Percentiles rank a stretch among this genome's conserved stretches.
These are phyloP conservation scores for Penstemon eatonii DNA, from an alignment of 257 asterid species.

Conservation along the genomic window DNA sequence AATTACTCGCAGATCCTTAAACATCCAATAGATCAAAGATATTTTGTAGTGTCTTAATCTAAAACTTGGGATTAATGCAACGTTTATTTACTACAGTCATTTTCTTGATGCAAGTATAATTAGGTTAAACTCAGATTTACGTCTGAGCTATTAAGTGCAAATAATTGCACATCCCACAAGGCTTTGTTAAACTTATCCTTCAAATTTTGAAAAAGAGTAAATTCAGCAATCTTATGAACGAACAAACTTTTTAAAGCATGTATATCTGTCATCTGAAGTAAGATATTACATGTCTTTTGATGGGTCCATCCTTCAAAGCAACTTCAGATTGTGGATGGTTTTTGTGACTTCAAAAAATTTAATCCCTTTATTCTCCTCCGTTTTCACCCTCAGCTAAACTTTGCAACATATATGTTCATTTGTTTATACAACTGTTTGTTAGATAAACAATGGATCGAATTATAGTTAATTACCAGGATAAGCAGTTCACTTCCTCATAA, in stretches of 20 bases:
- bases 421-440: background rate
- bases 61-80: background rate
- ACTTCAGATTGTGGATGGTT: background rate
- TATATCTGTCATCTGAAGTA: background rate
- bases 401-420: background rate
- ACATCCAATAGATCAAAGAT: conserved; percentile 14
- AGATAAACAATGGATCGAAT: too few relatives aligned
- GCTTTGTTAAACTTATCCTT: background rate
- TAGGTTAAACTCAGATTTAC: background rate
- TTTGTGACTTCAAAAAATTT: background rate
- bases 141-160: background rate
- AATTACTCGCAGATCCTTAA: conserved; percentile 22
- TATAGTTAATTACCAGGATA: background rate
- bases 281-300: background rate
- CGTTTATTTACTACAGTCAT: background rate
- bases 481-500: background rate
- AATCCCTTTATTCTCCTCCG: background rate
- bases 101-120: background rate
- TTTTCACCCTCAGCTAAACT: background rate
- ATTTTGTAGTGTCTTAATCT: too few relatives aligned
- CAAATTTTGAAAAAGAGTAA: background rate
- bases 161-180: background rate
- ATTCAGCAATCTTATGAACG: background rate
- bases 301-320: background rate
- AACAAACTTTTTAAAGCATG: background rate